These are phyloP conservation scores for Rhizophagus prolifer DNA, from an alignment of 192 early-diverging fungal species.

Conservation along the genomic window DNA sequence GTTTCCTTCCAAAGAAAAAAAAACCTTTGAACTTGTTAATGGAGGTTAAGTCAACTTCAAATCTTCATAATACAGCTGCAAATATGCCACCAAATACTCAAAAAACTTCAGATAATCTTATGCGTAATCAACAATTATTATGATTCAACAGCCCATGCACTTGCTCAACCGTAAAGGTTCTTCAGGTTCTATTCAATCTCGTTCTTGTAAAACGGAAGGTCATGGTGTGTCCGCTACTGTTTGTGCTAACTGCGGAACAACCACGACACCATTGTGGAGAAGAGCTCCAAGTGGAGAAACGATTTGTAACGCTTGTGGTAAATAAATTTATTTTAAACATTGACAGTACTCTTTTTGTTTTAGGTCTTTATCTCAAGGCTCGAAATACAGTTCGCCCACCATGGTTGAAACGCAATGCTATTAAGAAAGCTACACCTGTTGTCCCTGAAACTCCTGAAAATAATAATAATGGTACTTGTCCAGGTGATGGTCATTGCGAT, in stretches of 20 bases:
- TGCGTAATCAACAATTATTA: constrained; percentile 1
- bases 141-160: constrained; percentile 26
- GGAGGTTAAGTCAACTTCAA: too few relatives aligned
- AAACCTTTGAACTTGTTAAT: too few relatives aligned
- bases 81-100: too few relatives aligned
- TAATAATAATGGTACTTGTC: constrained; percentile 58
- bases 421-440: constrained; percentile 34
- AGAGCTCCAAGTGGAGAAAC: constrained; percentile 82
- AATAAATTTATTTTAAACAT: too few relatives aligned
- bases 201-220: constrained; percentile 39
- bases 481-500: constrained; percentile 76
- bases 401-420: constrained; percentile 53
- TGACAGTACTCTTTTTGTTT: too few relatives aligned
- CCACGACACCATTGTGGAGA: constrained; percentile 90
- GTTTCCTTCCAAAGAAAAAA: too few relatives aligned
- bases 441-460: constrained; percentile 26
- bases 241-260: constrained; percentile 89
- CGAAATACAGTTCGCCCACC: constrained; percentile 53
- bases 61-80: too few relatives aligned
- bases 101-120: not conserved
- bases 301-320: constrained; percentile 95
- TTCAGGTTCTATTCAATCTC: constrained; percentile 8
- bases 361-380: constrained; percentile 57
- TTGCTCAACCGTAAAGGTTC: constrained; percentile 12
- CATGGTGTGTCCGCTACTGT: constrained; percentile 47